phyloP scores from a whole-genome alignment of 805 yeast genomes.

The Candida nemodendra region DNA sequence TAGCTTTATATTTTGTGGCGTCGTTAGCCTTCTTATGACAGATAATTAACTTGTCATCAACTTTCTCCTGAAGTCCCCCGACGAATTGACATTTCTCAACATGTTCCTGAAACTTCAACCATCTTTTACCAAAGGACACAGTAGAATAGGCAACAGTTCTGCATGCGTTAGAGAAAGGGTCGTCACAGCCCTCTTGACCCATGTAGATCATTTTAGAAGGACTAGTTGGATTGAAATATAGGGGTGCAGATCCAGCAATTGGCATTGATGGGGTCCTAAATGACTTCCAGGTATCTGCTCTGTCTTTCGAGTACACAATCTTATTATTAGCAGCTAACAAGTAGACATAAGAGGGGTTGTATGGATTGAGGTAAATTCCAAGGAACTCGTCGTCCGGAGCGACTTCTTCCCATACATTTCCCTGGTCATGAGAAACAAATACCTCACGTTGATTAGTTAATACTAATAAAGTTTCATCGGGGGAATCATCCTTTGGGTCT shows the following conservation, averaged over 20 bases:
- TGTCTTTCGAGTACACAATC: slow-evolving; percentile 61
- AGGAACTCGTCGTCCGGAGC: slow-evolving; percentile 45
- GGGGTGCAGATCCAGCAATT: slow-evolving; percentile 38
- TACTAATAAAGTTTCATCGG: slow-evolving; percentile 64
- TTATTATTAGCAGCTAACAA: slow-evolving; percentile 47
- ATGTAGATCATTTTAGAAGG: slow-evolving; percentile 64
- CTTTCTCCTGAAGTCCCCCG: slow-evolving; percentile 44
- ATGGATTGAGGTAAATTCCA: slow-evolving; percentile 56
- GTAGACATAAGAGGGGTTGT: slow-evolving; percentile 51
- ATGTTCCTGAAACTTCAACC: slow-evolving; percentile 52
- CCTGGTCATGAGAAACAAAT: slow-evolving; percentile 71
- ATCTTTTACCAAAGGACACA: slow-evolving; percentile 63
- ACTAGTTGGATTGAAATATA: slow-evolving; percentile 65
- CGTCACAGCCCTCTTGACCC: slow-evolving; percentile 60
- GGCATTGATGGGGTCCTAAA: slow-evolving; percentile 55
- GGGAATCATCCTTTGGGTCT: slow-evolving; percentile 36
- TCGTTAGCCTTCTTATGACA: slow-evolving; percentile 53
- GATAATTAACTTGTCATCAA: slow-evolving; percentile 50
- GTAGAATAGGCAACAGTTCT: slow-evolving; percentile 58
- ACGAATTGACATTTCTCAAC: slow-evolving; percentile 66
- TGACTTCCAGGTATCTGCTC: slow-evolving; percentile 59
- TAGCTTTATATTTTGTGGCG: slow-evolving; percentile 31
- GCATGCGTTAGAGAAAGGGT: slow-evolving; percentile 47
- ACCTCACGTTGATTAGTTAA: slow-evolving; percentile 54
- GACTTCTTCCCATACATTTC: slow-evolving; percentile 50